phyloP scores from a whole-genome alignment of 352 stramenopile species.

The Phytopythium kandeliae region DNA sequence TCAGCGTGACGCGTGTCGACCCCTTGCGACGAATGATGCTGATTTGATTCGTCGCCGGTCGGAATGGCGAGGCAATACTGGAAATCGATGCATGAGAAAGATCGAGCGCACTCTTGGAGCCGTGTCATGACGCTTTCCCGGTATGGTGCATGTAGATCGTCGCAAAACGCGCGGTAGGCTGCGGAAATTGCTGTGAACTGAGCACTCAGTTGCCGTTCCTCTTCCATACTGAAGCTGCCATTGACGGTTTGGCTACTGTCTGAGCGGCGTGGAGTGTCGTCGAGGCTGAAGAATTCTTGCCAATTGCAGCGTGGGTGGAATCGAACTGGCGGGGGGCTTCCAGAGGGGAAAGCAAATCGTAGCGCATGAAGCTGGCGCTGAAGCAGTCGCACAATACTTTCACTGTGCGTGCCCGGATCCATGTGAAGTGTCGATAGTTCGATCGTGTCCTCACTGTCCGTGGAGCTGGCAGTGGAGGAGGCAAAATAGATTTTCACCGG shows the following conservation, averaged over 20 bases:
- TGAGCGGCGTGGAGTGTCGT: background rate
- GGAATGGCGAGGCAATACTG: constrained; percentile 52
- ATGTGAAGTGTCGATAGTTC: constrained; percentile 31
- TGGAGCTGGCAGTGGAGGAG: background rate
- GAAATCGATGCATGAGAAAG: constrained; percentile 43
- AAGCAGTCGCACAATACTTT: constrained; percentile 43
- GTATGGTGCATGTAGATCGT: constrained; percentile 42
- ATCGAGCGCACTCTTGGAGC: constrained; percentile 40
- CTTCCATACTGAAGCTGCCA: background rate
- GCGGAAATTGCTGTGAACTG: constrained; percentile 30
- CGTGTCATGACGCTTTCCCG: constrained; percentile 37
- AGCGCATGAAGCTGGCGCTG: constrained; percentile 46
- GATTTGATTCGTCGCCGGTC: constrained; percentile 23
- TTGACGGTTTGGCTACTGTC: background rate
- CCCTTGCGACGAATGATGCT: constrained; percentile 1
- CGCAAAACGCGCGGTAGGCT: constrained; percentile 58
- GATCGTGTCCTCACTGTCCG: constrained; percentile 1
- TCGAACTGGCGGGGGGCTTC: constrained; percentile 21
- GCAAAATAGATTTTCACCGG: constrained; percentile 23
- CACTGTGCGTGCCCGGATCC: constrained; percentile 46
- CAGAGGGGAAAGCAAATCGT: constrained; percentile 35
- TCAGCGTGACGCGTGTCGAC: background rate
- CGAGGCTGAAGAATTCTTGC: constrained; percentile 41
- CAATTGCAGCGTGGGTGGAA: constrained; percentile 39
- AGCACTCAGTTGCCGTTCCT: background rate